These are phyloP conservation scores for Comarum palustre DNA, from an alignment of 306 rosid species.

Conservation along the genomic window DNA sequence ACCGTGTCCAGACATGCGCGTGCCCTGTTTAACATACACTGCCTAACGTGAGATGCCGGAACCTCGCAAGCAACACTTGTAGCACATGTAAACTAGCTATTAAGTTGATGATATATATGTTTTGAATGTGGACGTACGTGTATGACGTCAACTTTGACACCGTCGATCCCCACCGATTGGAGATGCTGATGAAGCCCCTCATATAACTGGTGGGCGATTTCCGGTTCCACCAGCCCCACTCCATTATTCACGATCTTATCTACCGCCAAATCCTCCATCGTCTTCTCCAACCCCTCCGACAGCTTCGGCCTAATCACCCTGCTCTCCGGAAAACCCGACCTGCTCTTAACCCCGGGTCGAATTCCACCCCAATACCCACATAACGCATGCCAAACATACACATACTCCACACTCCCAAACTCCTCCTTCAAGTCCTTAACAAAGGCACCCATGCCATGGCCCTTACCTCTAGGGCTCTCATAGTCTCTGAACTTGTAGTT, in stretches of 20 bases:
- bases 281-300: slow-evolving; percentile 39
- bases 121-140: slow-evolving; percentile 29
- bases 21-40: background rate
- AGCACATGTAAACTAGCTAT: background rate
- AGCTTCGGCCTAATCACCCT: slow-evolving; percentile 35
- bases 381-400: slow-evolving; percentile 72
- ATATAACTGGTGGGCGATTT: slow-evolving; percentile 41
- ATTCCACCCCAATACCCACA: slow-evolving; percentile 81
- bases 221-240: slow-evolving; percentile 58
- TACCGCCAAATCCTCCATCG: slow-evolving; percentile 64
- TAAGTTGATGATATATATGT: background rate
- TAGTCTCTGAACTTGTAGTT: slow-evolving; percentile 53
- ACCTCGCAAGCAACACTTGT: background rate
- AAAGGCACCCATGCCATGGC: slow-evolving; percentile 57
- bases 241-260: slow-evolving; percentile 45
- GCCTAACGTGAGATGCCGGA: background rate
- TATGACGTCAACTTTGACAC: slow-evolving; percentile 73
- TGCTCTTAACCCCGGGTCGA: slow-evolving; percentile 32
- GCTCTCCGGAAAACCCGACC: slow-evolving; percentile 40
- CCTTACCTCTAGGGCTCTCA: slow-evolving; percentile 4
- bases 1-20: background rate
- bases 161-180: slow-evolving; percentile 50
- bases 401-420: slow-evolving; percentile 46
- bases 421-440: slow-evolving; percentile 60
- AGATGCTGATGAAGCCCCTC: slow-evolving; percentile 61